Percentiles rank a stretch among this genome's conserved stretches.
phyloP scores from a whole-genome alignment of 192 early-diverging fungal genomes.

The Backusella circina region DNA sequence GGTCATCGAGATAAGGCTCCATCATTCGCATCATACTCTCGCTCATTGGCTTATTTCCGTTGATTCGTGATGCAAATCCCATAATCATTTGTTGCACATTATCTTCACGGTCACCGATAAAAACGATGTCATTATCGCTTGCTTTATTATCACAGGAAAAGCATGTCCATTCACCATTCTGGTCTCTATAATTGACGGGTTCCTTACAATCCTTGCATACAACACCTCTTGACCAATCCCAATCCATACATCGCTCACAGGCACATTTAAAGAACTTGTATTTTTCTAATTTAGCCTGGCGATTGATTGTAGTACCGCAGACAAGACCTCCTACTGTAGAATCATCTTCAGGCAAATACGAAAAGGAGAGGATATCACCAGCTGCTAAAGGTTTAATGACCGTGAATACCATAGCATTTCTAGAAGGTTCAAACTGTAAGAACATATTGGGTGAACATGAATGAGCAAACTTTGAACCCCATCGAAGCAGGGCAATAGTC shows the following conservation, averaged over 20 bases:
- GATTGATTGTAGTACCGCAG: conserved; percentile 26
- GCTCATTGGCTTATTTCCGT: neutral
- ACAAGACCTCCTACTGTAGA: conserved; percentile 27
- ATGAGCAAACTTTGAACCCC: conserved; percentile 39
- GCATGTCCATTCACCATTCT: conserved; percentile 6
- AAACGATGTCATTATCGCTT: neutral
- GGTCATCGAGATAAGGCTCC: conserved; percentile 23
- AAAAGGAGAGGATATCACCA: conserved; percentile 27
- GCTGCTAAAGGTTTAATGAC: conserved; percentile 7
- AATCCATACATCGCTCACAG: conserved; percentile 27
- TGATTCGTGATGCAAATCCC: conserved; percentile 14
- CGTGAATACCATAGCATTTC: conserved; percentile 24
- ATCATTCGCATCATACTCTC: conserved; percentile 27
- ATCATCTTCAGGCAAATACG: conserved; percentile 36
- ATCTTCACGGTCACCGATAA: conserved; percentile 23
- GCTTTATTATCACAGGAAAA: neutral
- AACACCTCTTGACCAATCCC: conserved; percentile 23
- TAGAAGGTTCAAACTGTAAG: conserved; percentile 22
- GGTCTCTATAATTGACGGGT: neutral
- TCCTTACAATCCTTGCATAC: conserved; percentile 9
- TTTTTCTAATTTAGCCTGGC: conserved; percentile 15
- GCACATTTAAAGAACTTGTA: conserved; percentile 35
- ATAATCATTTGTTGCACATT: conserved; percentile 23
- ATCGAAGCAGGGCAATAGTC: conserved; percentile 22
- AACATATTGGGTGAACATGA: conserved; percentile 36